Evolutionary conservation across 2,329 filamentous ascomycete species (phyloP).

Genomic region (Trichocomaceae sp.): DNA sequence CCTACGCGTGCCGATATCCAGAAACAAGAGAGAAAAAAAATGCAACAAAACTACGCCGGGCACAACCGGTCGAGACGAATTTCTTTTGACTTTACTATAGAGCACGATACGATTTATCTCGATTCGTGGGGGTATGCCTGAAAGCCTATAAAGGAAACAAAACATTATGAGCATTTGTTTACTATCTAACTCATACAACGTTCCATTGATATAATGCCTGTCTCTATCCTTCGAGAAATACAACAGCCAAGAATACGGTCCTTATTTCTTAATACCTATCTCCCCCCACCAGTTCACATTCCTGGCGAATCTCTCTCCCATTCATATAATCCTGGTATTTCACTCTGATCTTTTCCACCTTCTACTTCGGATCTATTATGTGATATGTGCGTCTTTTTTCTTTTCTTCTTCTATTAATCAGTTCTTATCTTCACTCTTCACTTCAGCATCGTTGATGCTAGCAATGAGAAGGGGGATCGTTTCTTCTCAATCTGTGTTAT

Average conservation of each 20-base stretch:
- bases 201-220: no score
- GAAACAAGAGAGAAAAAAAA: not conserved
- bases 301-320: not conserved
- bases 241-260: not conserved
- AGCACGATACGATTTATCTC: not conserved
- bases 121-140: not conserved
- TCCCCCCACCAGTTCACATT: not conserved
- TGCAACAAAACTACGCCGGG: not conserved
- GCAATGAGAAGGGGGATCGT: not conserved
- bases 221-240: not conserved
- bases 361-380: not conserved
- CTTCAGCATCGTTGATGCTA: not conserved
- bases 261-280: not conserved
- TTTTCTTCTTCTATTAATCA: not conserved
- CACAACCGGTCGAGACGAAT: constrained; percentile 3
- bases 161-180: not conserved
- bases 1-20: not conserved
- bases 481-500: not conserved
- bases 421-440: no score
- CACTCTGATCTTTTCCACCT: not conserved
- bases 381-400: not conserved
- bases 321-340: not conserved
- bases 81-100: constrained; percentile 4
- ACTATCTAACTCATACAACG: no score
- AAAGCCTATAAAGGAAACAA: not conserved